Percentiles rank a stretch among this genome's conserved stretches.
Evolutionary conservation across 176 grass and related monocot genomes (phyloP).

Genomic region (Echinochloa phyllopogon): DNA sequence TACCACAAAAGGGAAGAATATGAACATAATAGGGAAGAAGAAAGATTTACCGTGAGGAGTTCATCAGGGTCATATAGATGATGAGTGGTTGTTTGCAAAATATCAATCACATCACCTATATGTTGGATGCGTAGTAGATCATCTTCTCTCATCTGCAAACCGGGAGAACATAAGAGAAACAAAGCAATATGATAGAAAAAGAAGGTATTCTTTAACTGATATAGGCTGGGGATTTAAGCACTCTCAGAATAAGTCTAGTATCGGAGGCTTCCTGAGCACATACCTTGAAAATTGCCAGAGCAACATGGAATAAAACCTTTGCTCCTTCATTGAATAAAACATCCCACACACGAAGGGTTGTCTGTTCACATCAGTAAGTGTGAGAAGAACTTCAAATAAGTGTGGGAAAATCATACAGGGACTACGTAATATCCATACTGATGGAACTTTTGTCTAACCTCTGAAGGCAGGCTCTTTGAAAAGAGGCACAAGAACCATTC

Average conservation of each 20-base stretch:
- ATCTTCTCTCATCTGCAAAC: conserved; percentile 88
- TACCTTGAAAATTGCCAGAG: conserved; percentile 97
- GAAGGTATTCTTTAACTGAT: not conserved
- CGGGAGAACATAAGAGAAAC: not conserved
- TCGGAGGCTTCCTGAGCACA: conserved; percentile 5
- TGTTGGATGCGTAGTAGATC: conserved; percentile 78
- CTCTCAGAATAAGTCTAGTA: not conserved
- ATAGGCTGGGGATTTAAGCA: not conserved
- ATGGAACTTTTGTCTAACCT: conserved; percentile 55
- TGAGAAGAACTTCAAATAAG: not conserved
- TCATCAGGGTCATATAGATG: conserved; percentile 88
- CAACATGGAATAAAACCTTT: conserved; percentile 97
- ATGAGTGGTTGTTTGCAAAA: conserved; percentile 81
- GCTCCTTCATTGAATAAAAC: conserved; percentile 97
- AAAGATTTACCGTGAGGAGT: conserved; percentile 70
- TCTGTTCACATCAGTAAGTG: conserved; percentile 50
- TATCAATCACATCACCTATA: conserved; percentile 92
- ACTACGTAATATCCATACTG: not conserved
- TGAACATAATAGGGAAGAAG: not conserved
- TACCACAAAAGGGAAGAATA: not conserved
- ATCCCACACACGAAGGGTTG: conserved; percentile 95
- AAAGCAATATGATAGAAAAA: not conserved
- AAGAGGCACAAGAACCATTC: conserved; percentile 99
- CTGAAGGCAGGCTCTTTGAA: conserved; percentile 94
- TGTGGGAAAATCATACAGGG: conserved; percentile 2